Base-by-base conservation (phyloP, 2,329 filamentous ascomycete species). In the Ambrosiella xylebori region DNA sequence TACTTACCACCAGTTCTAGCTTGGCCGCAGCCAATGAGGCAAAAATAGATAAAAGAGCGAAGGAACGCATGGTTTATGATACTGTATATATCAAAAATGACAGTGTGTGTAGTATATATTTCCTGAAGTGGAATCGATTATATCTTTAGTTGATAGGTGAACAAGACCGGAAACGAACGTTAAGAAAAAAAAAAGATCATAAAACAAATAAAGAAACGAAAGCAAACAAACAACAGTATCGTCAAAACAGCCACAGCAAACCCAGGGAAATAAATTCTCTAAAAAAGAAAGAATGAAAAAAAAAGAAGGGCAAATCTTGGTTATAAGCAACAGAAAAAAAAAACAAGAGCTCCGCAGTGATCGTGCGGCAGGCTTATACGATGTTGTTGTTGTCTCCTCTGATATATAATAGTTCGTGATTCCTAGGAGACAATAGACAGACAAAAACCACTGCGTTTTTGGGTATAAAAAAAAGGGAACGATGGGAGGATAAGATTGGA, bases 1-100 rank as follows among this genome's bases (percentile, higher is more conserved):
- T 38, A 59, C 58, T 54, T 49, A 60, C 58, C 39, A 57, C 50
- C 8, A 51, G 49, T 4, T 58, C 39, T 6, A 58, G 52, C 39
- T 54, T 58, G 17, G 59, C 59, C 13, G 56, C 11, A 39, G 55
- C 56, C 36, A 60, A 47, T 17, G 39, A 55, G 13, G 56, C 52
- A 56, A 60, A 60, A 51, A 56, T 50, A n/a, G 19, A 39, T 15
- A 39, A 19, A 41, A 50, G 17, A 41, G 36, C n/a, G 15, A 44
- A 55, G 36, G 39, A 19, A 27, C 39, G 58, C 58, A 60, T 57
- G 7, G 36, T 54, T 27, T 40, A 54, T 11, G 9, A 50, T 11
- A 2, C 17, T 27, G 11, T 12, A 41, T 9, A 56, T 38, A 51
- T 17, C 2, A 45, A 13, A 44, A n/a, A 27, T 27, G 15, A 27